Base-by-base conservation (phyloP, 2,329 filamentous ascomycete species). In the Botryotinia convoluta region DNA sequence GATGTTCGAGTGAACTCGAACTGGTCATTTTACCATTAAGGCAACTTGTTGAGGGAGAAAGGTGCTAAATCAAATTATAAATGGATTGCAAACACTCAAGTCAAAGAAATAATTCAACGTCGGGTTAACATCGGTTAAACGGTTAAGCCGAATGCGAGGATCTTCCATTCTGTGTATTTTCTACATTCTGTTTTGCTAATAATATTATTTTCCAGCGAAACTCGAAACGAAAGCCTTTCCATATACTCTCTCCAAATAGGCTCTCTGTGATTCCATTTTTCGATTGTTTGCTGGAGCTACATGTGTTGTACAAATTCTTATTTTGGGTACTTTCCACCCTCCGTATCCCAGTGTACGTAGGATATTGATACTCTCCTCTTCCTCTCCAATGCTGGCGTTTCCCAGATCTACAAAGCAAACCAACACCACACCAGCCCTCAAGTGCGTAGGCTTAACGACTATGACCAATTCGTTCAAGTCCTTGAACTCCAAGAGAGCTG, bases 11-110 rank as follows among this genome's bases (percentile, higher is more conserved):
- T 68, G 65, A 42, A 32, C 65, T 68, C 65, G 48, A 68, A 42
- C 18, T 32, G 65, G 65, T 68, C 65, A 32, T 68, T 39, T 26
- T 68, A 57, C 65, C 65, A 57, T 16, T 42, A 10, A 29, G 65
- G 48, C 48, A 68, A 32, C 2, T 57, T 42, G 48, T 29, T 68
- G 45, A 14, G 0, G 0, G 0, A 1, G 0, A 0, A 0, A 1
- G 0, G 1, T 0, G 18, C 22, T 9, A 54, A 3, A 10, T 8
- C 0, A 54, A 22, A 32, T 54, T 65, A 48, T 65, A 65, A 3
- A 26, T 26, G 0, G 3, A 3, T 4, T 4, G 3, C 1, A 6
- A 0, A 1, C 4, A 1, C 2, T 8, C 59, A 4, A 22, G 3
- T 4, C 5, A 8, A 14, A 37, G 22, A 37, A 26, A 37, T 26